Base-by-base conservation (phyloP, 495 filamentous ascomycete genomes). In the Penicillium pancosmium region DNA sequence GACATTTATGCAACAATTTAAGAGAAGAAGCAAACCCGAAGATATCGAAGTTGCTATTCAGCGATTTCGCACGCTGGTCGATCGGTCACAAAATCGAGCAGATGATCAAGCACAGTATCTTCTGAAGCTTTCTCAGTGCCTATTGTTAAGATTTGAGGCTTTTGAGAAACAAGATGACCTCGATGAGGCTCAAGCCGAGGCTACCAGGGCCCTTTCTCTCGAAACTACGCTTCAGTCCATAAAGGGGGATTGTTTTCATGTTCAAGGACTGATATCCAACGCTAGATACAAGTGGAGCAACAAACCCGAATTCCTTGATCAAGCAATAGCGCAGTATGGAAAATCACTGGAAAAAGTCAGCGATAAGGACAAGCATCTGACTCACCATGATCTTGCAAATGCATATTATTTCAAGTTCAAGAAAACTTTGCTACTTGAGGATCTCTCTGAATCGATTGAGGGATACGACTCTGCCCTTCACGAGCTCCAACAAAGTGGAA, bases 331-430 rank as follows among this genome's bases (percentile, higher is more conserved):
- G 27, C 49, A 51, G 21, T 51, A 33, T 27, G 15, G n/a, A 51
- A 13, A 34, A 18, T 31, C 49, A 19, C 16, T 38, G 11, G 36
- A n/a, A 38, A 38, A 44, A 4, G 41, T 44, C 16, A 19, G 16
- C n/a, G 16, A 44, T 8, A 44, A n/a, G n/a, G 23, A 35, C 13
- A 41, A 11, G n/a, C 44, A 55, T 44, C 13, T 31, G 2, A 25
- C 46, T 19, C 52, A 27, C 19, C 25, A 55, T 33, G 52, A 55
- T 55, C 52, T 55, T 6, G 35, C 52, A 1, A 55, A 43, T 16
- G 52, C 52, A 6, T 55, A 46, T 44, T 43, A 46, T 16, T 31
- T 55, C 16, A 55, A 55, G 12, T 55, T 55, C 13, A 55, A 55
- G 52, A 55, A 4, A 9, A 55, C 12, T 0, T 16, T 55, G 18